These are phyloP conservation scores for Rosa hybrid DNA, from an alignment of 331 rosid genomes.

Conservation along the genomic window DNA sequence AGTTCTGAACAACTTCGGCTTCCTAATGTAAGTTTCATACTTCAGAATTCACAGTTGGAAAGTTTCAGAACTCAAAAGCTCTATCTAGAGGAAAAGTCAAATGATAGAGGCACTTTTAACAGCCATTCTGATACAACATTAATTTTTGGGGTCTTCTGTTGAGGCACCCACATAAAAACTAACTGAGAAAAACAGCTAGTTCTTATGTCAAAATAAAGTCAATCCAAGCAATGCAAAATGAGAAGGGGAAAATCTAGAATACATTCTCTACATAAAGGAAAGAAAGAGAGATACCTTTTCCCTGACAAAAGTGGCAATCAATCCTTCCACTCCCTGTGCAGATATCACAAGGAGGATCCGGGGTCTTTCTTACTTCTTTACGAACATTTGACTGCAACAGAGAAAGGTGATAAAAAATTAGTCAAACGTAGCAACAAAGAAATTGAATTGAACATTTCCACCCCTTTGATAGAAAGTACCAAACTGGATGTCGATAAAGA, in stretches of 20 bases:
- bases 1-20: not conserved
- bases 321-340: conserved; percentile 83
- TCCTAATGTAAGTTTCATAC: not conserved
- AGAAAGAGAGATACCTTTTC: conserved; percentile 48
- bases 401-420: not conserved
- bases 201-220: not conserved
- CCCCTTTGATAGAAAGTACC: not conserved
- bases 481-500: not conserved
- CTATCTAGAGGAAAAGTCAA: not conserved
- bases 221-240: not conserved
- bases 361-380: conserved; percentile 57
- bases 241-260: not conserved
- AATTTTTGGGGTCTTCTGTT: not conserved
- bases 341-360: conserved; percentile 75
- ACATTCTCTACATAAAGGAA: not conserved
- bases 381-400: conserved; percentile 63
- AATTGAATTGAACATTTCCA: not conserved
- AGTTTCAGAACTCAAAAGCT: not conserved
- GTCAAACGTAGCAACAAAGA: not conserved
- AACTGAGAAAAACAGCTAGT: not conserved
- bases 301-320: conserved; percentile 62
- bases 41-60: not conserved
- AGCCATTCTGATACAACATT: not conserved
- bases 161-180: not conserved
- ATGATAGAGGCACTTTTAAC: not conserved